Percentiles rank a stretch among this genome's conserved stretches.
These are phyloP conservation scores for Penicillium oxalicum DNA, from an alignment of 2,329 filamentous ascomycete species.

Conservation along the genomic window DNA sequence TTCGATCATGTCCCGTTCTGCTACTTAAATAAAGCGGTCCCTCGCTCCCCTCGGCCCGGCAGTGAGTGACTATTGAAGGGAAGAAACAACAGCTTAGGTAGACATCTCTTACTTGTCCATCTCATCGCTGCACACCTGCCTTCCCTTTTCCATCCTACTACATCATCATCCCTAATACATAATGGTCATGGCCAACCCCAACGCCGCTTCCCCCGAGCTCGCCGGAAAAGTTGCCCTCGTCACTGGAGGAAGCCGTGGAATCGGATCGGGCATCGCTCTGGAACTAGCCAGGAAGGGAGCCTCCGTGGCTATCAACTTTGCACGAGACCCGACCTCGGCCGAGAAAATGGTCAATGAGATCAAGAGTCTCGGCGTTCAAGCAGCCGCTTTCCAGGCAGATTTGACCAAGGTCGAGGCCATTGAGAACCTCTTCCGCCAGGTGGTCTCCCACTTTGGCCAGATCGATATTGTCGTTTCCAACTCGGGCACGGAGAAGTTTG, in stretches of 20 bases:
- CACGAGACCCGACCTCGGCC: slow-evolving; percentile 59
- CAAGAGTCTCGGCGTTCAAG: slow-evolving; percentile 57
- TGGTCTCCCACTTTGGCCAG: slow-evolving; percentile 50
- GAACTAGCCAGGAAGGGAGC: slow-evolving; percentile 38
- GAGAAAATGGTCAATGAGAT: slow-evolving; percentile 62
- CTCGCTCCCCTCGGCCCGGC: too few species aligned
- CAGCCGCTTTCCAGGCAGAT: slow-evolving; percentile 62
- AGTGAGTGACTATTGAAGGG: too few species aligned
- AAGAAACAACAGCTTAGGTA: too few species aligned
- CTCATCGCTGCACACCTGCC: not conserved
- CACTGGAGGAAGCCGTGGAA: slow-evolving; percentile 35
- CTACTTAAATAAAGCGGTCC: too few species aligned
- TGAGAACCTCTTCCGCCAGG: slow-evolving; percentile 57
- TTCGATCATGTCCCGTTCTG: too few species aligned
- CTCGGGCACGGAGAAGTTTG: slow-evolving; percentile 46
- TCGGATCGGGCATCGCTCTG: slow-evolving; percentile 38
- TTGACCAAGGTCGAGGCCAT: slow-evolving; percentile 60
- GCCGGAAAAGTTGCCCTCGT: slow-evolving; percentile 36
- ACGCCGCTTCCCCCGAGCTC: slow-evolving; percentile 15
- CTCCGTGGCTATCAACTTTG: slow-evolving; percentile 38
- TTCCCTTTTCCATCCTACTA: not conserved
- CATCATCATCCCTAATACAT: not conserved
- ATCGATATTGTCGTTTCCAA: slow-evolving; percentile 42
- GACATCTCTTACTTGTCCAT: not conserved
- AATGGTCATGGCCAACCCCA: slow-evolving; percentile 16